Evolutionary conservation across 208 protist species (phyloP).

Genomic region (Lotmaria passim): DNA sequence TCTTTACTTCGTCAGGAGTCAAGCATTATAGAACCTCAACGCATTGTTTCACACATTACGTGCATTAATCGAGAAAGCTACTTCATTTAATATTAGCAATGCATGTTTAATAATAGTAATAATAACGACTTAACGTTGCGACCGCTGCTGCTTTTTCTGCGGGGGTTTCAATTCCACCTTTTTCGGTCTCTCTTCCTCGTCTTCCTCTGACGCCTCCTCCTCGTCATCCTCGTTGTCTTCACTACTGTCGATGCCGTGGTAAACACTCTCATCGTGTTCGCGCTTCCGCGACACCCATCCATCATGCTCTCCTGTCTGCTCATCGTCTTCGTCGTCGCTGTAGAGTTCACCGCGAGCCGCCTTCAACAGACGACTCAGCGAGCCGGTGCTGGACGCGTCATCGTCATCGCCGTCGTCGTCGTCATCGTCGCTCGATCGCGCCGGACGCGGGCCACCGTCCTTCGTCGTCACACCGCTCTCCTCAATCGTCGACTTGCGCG

Average conservation of each 20-base stretch:
- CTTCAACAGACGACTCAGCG: slow-evolving; percentile 30
- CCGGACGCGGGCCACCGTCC: slow-evolving; percentile 25
- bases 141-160: background rate
- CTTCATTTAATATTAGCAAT: too few relatives aligned
- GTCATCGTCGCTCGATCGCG: slow-evolving; percentile 21
- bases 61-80: too few relatives aligned
- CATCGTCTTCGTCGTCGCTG: slow-evolving; percentile 39
- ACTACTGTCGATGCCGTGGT: slow-evolving; percentile 32
- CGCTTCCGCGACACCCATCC: slow-evolving; percentile 15
- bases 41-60: too few relatives aligned
- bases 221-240: too few relatives aligned
- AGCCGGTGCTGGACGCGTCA: slow-evolving; percentile 32
- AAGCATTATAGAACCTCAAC: too few relatives aligned
- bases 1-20: too few relatives aligned
- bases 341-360: slow-evolving; percentile 32
- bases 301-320: slow-evolving; percentile 14
- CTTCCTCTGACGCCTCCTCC: too few relatives aligned
- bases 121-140: too few relatives aligned
- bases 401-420: slow-evolving; percentile 35
- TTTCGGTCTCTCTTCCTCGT: background rate
- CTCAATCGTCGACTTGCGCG: slow-evolving; percentile 68
- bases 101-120: too few relatives aligned
- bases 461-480: slow-evolving; percentile 44
- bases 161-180: background rate
- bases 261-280: background rate